Percentiles rank a stretch among this genome's conserved stretches.
Evolutionary conservation across 345 rosid genomes (phyloP).

Genomic region (Clausena lansium): DNA sequence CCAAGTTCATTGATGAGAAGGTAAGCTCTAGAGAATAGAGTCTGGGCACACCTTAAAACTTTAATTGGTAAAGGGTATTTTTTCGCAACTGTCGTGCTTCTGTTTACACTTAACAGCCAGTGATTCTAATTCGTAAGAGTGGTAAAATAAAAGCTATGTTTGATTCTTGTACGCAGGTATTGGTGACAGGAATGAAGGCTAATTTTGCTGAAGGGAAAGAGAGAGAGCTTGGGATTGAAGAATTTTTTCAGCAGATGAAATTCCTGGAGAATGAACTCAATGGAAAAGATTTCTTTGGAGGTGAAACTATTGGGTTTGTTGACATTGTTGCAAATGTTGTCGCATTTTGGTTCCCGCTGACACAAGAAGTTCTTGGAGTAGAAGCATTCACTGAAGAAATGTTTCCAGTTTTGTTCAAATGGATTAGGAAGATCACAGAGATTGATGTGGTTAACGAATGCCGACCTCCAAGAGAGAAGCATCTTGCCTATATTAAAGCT

Average conservation of each 20-base stretch:
- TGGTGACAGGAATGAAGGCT: not conserved
- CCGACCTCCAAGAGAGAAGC: slow-evolving; percentile 22
- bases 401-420: slow-evolving; percentile 19
- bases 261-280: slow-evolving; percentile 22
- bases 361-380: slow-evolving; percentile 8
- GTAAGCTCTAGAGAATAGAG: not conserved
- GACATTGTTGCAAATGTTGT: slow-evolving; percentile 12
- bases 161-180: not conserved
- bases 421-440: slow-evolving; percentile 17
- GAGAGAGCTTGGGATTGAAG: slow-evolving; percentile 1
- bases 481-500: not conserved
- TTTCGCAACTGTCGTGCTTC: no score
- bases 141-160: not conserved
- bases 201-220: not conserved
- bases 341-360: not conserved
- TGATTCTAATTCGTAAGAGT: not conserved
- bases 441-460: slow-evolving; percentile 14
- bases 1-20: slow-evolving; percentile 33
- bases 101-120: no score
- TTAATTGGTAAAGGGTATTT: no score
- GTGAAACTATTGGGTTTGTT: slow-evolving; percentile 22
- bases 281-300: slow-evolving; percentile 25
- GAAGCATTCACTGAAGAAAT: slow-evolving; percentile 6
- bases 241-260: slow-evolving; percentile 18
- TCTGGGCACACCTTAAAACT: not conserved